Base-by-base conservation (phyloP, 179 eudicot species). In the Spinacia oleracea region DNA sequence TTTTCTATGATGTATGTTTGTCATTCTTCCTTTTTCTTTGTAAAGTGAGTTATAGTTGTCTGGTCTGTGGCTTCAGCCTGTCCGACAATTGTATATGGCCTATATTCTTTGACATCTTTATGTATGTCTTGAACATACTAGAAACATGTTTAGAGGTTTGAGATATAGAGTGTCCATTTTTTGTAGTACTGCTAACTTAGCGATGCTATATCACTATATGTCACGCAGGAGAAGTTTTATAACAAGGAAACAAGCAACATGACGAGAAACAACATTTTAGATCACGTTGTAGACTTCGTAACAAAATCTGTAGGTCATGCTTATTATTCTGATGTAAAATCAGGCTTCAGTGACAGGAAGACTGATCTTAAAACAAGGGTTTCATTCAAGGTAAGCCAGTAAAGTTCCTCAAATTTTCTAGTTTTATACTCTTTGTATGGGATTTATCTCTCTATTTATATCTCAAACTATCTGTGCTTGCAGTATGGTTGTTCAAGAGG, bases 401-500 rank as follows among this genome's bases (percentile, higher is more conserved):
- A 55, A 70, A 53, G 0, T 72, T 55, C 42, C 34, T 46, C 65
- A 35, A 18, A 8, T 9, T n/a, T 51, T 23, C 59, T 65, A 20
- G 9, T 32, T 45, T 60, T 16, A 38, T 50, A 43, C 45, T 53
- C 53, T 53, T 29, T 65, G n/a, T 23, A 34, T 34, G n/a, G 2
- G 9, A n/a, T 40, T 21, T 5, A 15, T 11, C 27, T 55, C 15
- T 63, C 48, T 76, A 23, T 46, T 67, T 2, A 31, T 45, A 9
- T 60, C 46, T 72, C 42, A 1, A 23, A 25, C 43, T 53, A n/a
- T 78, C 23, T 20, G 2, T 79, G n/a, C 66, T 27, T 83, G 83
- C 87, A 92, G 97, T 92, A 92, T 79, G 95, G 97, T 66, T 93
- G 98, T 83, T 85, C 92, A 43, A 88, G 96, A 85, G 97, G 97